A percentile compares a stretch with the other conserved stretches of the same genome.
phyloP scores from a whole-genome alignment of 805 yeast species.

The Phaffomyces antillensis region DNA sequence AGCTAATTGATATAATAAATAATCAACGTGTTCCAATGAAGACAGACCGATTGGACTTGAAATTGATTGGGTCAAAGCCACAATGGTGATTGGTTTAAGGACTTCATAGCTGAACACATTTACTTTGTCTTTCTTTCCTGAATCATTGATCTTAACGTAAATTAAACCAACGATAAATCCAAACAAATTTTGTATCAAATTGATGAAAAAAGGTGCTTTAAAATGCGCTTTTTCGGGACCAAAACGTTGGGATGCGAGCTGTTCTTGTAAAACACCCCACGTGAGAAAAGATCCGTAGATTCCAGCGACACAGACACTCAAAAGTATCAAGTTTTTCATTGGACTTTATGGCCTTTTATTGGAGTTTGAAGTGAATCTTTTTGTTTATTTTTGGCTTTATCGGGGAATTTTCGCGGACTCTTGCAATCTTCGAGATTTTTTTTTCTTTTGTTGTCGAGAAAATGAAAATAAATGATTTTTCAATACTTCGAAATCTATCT shows the following conservation, averaged over 20 bases:
- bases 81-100: constrained; percentile 17
- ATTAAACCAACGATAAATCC: constrained; percentile 63
- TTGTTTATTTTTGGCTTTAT: not conserved
- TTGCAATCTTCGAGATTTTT: not conserved
- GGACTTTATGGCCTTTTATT: not conserved
- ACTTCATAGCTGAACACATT: constrained; percentile 13
- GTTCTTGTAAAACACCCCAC: constrained; percentile 92
- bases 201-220: constrained; percentile 74
- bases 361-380: not conserved
- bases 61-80: constrained; percentile 54
- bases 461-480: not conserved
- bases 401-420: constrained; percentile 2
- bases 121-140: constrained; percentile 1
- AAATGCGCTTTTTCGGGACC: constrained; percentile 48
- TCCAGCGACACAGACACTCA: constrained; percentile 40
- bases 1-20: constrained; percentile 75
- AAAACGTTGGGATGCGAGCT: constrained; percentile 71
- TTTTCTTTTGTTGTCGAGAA: not conserved
- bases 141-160: constrained; percentile 37
- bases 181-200: constrained; percentile 62
- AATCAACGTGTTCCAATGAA: constrained; percentile 77
- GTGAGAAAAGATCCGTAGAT: constrained; percentile 81
- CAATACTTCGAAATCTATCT: not conserved
- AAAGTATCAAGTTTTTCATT: constrained; percentile 6
- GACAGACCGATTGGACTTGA: constrained; percentile 80